Evolutionary conservation across 352 stramenopile species (phyloP).

Genomic region (Globisporangium parvum): DNA sequence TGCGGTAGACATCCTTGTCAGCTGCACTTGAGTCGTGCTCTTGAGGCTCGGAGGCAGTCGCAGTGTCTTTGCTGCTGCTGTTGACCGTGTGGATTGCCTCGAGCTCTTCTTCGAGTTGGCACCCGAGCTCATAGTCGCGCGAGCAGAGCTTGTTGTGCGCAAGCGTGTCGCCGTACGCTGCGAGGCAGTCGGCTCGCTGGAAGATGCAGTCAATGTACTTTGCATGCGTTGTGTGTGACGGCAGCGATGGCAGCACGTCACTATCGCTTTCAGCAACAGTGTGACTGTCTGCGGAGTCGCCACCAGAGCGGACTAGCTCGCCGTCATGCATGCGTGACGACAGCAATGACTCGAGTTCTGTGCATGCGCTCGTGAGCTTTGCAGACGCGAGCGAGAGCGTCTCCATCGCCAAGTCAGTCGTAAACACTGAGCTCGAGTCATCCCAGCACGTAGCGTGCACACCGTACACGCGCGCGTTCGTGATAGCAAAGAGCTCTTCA

Average conservation of each 20-base stretch:
- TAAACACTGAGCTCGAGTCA: slow-evolving; percentile 26
- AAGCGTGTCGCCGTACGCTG: slow-evolving; percentile 45
- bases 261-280: background rate
- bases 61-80: background rate
- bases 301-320: slow-evolving; percentile 4
- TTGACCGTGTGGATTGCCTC: slow-evolving; percentile 2
- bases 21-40: background rate
- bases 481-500: slow-evolving; percentile 49
- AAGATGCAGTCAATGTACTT: slow-evolving; percentile 44
- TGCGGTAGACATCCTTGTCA: slow-evolving; percentile 1
- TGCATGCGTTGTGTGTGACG: slow-evolving; percentile 13
- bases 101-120: slow-evolving; percentile 37
- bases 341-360: slow-evolving; percentile 11
- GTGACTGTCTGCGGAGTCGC: too few species aligned
- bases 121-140: slow-evolving; percentile 50
- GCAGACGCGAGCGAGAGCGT: slow-evolving; percentile 52
- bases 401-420: slow-evolving; percentile 45
- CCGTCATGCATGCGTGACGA: background rate
- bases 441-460: slow-evolving; percentile 30
- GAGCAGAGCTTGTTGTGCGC: slow-evolving; percentile 28
- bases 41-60: background rate
- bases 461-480: slow-evolving; percentile 46
- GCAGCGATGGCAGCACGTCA: too few species aligned
- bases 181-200: slow-evolving; percentile 44
- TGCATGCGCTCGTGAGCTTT: slow-evolving; percentile 41